A percentile compares a stretch with the other conserved stretches of the same genome.
phyloP scores from a whole-genome alignment of 2,329 filamentous ascomycete genomes.

The Pseudocercospora eumusae region DNA sequence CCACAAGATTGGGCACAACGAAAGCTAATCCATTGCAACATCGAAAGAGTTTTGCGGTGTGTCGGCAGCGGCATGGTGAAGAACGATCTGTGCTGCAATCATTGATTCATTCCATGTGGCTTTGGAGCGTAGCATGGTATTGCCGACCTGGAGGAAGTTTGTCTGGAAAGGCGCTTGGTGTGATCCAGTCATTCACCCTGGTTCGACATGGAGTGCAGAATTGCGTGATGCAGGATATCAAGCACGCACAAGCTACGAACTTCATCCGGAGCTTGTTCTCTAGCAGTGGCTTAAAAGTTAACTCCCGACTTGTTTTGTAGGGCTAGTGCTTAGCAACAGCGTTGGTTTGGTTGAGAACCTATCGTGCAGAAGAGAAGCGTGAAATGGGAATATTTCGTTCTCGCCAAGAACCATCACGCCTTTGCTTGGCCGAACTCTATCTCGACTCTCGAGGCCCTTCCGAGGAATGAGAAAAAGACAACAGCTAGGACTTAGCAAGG shows the following conservation, averaged over 20 bases:
- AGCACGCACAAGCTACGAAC: slow-evolving; percentile 11
- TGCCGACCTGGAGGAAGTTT: slow-evolving; percentile 7
- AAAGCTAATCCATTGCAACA: slow-evolving; percentile 11
- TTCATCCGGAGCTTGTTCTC: slow-evolving; percentile 4
- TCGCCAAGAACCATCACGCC: background rate
- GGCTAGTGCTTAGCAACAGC: slow-evolving; percentile 4
- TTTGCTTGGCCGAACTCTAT: background rate
- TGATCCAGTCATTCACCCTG: background rate
- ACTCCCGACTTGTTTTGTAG: background rate
- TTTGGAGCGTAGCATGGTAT: background rate
- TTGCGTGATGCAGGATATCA: slow-evolving; percentile 15
- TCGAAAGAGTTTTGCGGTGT: background rate
- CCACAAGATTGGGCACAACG: slow-evolving; percentile 1
- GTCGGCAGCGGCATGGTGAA: background rate
- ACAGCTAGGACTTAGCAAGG: background rate
- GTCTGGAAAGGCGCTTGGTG: background rate
- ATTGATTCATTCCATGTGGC: background rate
- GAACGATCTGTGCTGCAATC: background rate
- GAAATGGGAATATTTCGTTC: background rate
- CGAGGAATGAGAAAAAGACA: background rate
- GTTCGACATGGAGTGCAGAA: slow-evolving; percentile 8
- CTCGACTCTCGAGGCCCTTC: background rate
- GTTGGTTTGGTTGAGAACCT: background rate
- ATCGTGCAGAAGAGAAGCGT: background rate
- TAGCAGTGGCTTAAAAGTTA: slow-evolving; percentile 2